Conservation (phyloP, 2,329 filamentous ascomycete species). For the Dactylonectria estremocensis region DNA sequence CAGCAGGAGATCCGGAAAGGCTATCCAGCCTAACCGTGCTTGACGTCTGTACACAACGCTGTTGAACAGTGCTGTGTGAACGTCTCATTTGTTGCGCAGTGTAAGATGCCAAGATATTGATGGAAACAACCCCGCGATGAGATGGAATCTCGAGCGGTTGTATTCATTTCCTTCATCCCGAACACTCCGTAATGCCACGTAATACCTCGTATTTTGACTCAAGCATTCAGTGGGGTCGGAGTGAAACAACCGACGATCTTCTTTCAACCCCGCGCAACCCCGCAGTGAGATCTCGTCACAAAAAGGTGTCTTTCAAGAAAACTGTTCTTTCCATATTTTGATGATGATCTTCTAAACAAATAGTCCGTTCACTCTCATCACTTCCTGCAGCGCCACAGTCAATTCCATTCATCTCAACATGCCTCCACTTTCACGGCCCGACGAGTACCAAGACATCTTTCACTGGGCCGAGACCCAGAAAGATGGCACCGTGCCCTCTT, state of each 20-base stretch:
- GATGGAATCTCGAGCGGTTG: too few relatives aligned
- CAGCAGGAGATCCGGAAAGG: too few relatives aligned
- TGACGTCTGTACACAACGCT: too few relatives aligned
- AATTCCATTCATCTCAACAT: not conserved
- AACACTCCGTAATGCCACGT: too few relatives aligned
- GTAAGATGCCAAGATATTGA: too few relatives aligned
- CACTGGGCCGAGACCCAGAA: constrained; percentile 75
- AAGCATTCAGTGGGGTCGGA: too few relatives aligned
- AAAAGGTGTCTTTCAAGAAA: not conserved
- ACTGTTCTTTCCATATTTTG: not conserved
- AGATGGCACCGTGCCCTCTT: constrained; percentile 68
- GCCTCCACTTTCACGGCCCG: not conserved
- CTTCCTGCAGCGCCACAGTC: not conserved
- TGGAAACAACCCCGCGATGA: too few relatives aligned
- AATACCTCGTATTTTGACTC: too few relatives aligned
- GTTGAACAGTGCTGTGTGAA: too few relatives aligned
- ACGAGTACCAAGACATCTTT: constrained; percentile 66
- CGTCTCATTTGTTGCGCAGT: too few relatives aligned
- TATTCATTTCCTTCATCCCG: too few relatives aligned
- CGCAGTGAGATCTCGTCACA: not conserved
- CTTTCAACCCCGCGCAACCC: not conserved
- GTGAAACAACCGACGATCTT: not conserved
- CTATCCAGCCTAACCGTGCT: too few relatives aligned
- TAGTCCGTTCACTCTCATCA: not conserved
- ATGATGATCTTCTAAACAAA: not conserved